phyloP scores from a whole-genome alignment of 2,329 filamentous ascomycete species.

The Macrophomina pseudophaseolina region DNA sequence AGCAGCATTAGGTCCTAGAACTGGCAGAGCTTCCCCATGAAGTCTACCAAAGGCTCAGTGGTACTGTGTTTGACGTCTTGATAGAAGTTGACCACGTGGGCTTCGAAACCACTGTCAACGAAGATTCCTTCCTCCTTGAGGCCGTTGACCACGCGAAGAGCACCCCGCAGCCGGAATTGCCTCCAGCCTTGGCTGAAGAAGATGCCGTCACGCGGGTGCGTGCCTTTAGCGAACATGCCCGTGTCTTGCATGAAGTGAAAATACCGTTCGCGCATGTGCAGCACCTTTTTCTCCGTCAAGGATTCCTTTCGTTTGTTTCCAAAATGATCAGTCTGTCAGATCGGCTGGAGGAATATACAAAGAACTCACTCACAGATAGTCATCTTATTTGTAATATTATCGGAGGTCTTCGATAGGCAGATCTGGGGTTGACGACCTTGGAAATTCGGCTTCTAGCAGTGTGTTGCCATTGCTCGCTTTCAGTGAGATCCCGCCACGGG shows the following conservation, averaged over 20 bases:
- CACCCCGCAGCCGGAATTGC: not conserved
- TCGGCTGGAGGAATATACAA: not conserved
- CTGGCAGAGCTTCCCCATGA: not conserved
- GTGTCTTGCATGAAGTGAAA: not conserved
- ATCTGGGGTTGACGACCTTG: not conserved
- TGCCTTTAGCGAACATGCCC: not conserved
- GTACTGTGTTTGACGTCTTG: not conserved
- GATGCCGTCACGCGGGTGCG: not conserved
- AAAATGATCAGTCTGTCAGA: not conserved
- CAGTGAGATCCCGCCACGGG: not conserved
- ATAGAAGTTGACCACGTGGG: not conserved
- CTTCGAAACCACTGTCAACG: not conserved
- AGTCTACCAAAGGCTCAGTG: not conserved
- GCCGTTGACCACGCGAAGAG: not conserved
- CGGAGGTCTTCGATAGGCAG: not conserved
- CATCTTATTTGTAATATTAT: not conserved
- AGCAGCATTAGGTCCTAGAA: not conserved
- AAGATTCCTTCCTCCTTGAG: not conserved
- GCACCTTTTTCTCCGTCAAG: not conserved
- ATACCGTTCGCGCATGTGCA: not conserved
- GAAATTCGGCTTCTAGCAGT: not conserved
- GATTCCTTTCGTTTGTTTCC: not conserved
- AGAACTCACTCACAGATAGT: not conserved
- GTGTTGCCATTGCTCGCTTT: not conserved
- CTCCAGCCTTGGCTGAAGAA: not conserved